Conservation (phyloP, 805 yeast species). For the Schizosaccharomyces octosporus region DNA sequence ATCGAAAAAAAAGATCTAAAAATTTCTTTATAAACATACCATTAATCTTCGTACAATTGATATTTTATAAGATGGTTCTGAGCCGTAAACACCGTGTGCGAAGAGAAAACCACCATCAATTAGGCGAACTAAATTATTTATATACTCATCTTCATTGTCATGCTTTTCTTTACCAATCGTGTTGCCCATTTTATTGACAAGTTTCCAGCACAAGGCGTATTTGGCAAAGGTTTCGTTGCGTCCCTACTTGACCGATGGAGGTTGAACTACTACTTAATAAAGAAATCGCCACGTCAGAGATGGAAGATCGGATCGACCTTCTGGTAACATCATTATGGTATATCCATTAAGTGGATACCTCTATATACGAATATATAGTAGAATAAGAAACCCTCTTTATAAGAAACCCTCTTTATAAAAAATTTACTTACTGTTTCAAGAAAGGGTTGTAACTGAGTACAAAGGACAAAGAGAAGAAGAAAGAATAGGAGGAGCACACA, state of each 20-base stretch:
- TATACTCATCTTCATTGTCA: neutral
- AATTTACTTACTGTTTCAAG: too few relatives aligned
- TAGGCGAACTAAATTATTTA: slow-evolving; percentile 8
- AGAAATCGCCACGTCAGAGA: neutral
- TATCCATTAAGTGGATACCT: too few relatives aligned
- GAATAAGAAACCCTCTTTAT: too few relatives aligned
- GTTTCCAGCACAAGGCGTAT: neutral
- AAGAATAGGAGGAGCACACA: too few relatives aligned
- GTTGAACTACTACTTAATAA: neutral
- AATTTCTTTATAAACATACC: slow-evolving; percentile 5
- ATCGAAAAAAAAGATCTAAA: too few relatives aligned
- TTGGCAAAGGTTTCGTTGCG: neutral
- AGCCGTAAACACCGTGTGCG: slow-evolving; percentile 68
- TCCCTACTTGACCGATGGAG: neutral
- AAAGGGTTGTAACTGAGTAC: too few relatives aligned
- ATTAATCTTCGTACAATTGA: slow-evolving; percentile 49
- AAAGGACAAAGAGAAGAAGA: too few relatives aligned
- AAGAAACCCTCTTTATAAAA: too few relatives aligned
- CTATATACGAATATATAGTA: too few relatives aligned
- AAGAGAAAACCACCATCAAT: slow-evolving; percentile 91
- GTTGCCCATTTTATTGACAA: slow-evolving; percentile 1
- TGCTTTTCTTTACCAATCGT: slow-evolving; percentile 3
- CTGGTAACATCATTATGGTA: too few relatives aligned
- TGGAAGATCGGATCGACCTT: too few relatives aligned
- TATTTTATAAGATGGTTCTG: slow-evolving; percentile 50